phyloP scores from a whole-genome alignment of 2,329 filamentous ascomycete species.

The Penicillium sp. region DNA sequence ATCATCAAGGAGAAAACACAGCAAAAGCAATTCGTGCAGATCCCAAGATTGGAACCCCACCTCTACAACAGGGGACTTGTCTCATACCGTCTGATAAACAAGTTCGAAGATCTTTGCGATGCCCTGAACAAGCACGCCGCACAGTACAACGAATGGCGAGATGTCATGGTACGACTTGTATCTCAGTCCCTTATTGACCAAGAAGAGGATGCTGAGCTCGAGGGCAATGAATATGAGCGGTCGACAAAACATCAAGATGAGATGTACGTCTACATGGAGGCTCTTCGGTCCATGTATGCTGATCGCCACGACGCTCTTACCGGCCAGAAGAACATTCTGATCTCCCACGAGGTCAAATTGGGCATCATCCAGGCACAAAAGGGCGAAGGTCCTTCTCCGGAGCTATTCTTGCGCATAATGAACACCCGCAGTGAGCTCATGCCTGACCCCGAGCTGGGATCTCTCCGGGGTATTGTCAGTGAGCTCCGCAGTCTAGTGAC shows the following conservation, averaged over 20 bases:
- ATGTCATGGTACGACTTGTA: conserved; percentile 68
- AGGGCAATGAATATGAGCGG: conserved; percentile 85
- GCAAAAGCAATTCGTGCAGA: conserved; percentile 57
- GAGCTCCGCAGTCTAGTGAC: conserved; percentile 65
- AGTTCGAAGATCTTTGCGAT: conserved; percentile 62
- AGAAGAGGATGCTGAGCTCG: conserved; percentile 70
- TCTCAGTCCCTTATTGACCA: conserved; percentile 77
- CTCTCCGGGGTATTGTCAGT: conserved; percentile 67
- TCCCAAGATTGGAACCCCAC: conserved; percentile 59
- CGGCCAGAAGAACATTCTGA: conserved; percentile 71
- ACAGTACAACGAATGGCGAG: conserved; percentile 71
- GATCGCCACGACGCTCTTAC: conserved; percentile 76
- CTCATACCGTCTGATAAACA: conserved; percentile 63
- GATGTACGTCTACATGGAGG: conserved; percentile 81
- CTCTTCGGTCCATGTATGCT: conserved; percentile 69
- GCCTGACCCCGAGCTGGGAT: conserved; percentile 53
- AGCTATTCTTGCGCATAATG: conserved; percentile 55
- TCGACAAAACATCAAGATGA: conserved; percentile 87
- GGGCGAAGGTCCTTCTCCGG: conserved; percentile 68
- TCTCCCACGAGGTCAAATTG: conserved; percentile 67
- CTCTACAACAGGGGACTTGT: conserved; percentile 67
- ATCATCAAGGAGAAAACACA: conserved; percentile 56
- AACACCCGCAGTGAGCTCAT: conserved; percentile 46
- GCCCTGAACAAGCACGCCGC: conserved; percentile 70
- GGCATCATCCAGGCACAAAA: conserved; percentile 61